Conservation (phyloP, 2,329 filamentous ascomycete species). For the Diplodia intermedia region DNA sequence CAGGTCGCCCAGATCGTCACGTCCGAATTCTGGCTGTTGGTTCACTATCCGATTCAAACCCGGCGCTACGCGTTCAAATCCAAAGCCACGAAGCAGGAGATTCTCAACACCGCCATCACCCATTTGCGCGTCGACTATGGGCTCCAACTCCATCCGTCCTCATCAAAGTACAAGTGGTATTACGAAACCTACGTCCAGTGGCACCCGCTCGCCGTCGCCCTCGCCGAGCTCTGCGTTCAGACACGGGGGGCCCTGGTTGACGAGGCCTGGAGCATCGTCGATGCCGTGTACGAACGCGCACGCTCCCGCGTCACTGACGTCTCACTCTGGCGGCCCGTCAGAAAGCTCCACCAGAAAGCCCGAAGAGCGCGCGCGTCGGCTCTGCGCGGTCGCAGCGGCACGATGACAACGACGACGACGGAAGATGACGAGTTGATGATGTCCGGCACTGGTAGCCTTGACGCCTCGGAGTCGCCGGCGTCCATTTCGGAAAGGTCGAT, state of each 20-base stretch:
- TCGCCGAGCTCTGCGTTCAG: slow-evolving; percentile 45
- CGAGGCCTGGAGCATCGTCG: slow-evolving; percentile 55
- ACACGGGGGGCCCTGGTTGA: slow-evolving; percentile 41
- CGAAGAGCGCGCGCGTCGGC: slow-evolving; percentile 10
- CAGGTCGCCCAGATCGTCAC: slow-evolving; percentile 25
- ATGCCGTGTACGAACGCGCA: slow-evolving; percentile 49
- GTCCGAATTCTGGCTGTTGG: slow-evolving; percentile 29
- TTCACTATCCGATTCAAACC: slow-evolving; percentile 32
- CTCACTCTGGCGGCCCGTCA: slow-evolving; percentile 29
- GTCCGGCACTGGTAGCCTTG: not conserved
- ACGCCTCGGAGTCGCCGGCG: not conserved
- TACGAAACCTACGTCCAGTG: slow-evolving; percentile 58
- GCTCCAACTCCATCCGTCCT: slow-evolving; percentile 47
- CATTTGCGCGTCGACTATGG: slow-evolving; percentile 17
- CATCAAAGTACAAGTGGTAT: slow-evolving; percentile 51
- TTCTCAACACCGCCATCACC: slow-evolving; percentile 13
- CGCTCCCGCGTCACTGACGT: slow-evolving; percentile 30
- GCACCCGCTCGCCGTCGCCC: slow-evolving; percentile 60
- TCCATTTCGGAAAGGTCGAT: not conserved
- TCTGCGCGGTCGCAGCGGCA: not conserved
- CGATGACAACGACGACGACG: too few species aligned
- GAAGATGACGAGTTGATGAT: not conserved
- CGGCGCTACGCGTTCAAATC: slow-evolving; percentile 33
- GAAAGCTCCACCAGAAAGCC: slow-evolving; percentile 31
- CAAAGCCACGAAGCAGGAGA: slow-evolving; percentile 45